Percentiles rank a stretch among this genome's conserved stretches.
Evolutionary conservation across 202 grass and related monocot species (phyloP).

Genomic region (Saccharum hybrid): DNA sequence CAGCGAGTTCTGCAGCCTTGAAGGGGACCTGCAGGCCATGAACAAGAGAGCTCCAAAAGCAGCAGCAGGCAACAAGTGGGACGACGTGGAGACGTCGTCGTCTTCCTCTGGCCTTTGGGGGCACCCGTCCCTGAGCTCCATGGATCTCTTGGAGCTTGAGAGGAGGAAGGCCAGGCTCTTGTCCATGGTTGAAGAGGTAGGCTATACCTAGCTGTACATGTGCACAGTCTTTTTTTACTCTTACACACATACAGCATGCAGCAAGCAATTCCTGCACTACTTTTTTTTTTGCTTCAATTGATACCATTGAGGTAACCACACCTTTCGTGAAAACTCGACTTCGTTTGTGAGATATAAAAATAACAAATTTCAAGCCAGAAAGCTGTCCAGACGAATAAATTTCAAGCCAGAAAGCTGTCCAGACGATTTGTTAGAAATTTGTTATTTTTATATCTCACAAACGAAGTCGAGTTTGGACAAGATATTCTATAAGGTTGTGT

Average conservation of each 20-base stretch:
- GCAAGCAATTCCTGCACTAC: background rate
- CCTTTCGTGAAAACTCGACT: too few species aligned
- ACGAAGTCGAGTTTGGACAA: too few species aligned
- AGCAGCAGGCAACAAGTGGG: constrained; percentile 8
- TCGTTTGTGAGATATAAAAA: too few species aligned
- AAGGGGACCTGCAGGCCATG: constrained; percentile 44
- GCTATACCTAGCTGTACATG: background rate
- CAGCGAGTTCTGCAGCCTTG: constrained; percentile 61
- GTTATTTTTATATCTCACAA: too few species aligned
- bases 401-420: too few species aligned
- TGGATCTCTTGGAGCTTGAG: constrained; percentile 65
- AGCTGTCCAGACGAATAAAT: too few species aligned
- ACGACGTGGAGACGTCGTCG: constrained; percentile 37
- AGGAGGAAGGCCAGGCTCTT: constrained; percentile 65
- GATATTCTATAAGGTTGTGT: too few species aligned
- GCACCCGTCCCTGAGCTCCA: constrained; percentile 48
- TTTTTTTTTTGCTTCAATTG: background rate
- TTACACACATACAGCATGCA: background rate
- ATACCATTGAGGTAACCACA: background rate
- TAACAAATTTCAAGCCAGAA: too few species aligned
- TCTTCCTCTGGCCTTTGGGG: constrained; percentile 40
- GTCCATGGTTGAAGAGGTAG: constrained; percentile 78
- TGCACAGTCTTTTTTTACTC: background rate
- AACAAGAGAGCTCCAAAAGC: constrained; percentile 23
- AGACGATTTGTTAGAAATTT: too few species aligned